Evolutionary conservation across 1,284 basidiomycete species (phyloP).

Genomic region (Melampsora occidentalis): DNA sequence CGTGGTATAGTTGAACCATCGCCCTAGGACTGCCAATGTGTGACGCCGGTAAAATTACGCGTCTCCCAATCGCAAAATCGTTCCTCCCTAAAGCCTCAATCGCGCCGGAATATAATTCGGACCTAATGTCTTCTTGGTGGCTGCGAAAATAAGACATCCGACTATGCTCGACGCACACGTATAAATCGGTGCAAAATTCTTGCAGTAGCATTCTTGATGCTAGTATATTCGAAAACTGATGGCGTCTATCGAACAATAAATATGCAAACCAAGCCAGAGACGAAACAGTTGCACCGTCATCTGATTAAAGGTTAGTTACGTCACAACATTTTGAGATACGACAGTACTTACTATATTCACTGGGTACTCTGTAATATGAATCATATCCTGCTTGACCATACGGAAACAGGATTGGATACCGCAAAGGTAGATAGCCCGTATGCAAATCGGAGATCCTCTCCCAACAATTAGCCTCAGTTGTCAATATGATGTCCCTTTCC

Average conservation of each 20-base stretch:
- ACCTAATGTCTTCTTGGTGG: not conserved
- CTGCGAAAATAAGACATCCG: not conserved
- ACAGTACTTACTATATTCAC: no score
- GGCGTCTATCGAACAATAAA: not conserved
- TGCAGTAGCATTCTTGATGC: not conserved
- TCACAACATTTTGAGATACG: not conserved
- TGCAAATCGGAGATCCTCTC: not conserved
- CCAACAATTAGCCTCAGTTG: no score
- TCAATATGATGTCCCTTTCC: not conserved
- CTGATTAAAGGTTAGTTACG: not conserved
- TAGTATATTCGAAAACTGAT: not conserved
- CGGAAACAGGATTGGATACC: not conserved
- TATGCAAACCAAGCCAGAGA: not conserved
- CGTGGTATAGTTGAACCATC: conserved; percentile 49
- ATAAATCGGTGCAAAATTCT: not conserved
- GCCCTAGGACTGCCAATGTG: conserved; percentile 53
- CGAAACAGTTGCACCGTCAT: not conserved
- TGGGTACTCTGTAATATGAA: not conserved
- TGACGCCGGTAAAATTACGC: conserved; percentile 53
- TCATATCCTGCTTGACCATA: not conserved
- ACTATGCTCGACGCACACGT: not conserved
- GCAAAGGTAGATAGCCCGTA: not conserved
- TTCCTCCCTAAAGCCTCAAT: not conserved
- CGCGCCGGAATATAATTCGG: not conserved
- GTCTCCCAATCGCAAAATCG: conserved; percentile 31